Base-by-base conservation (phyloP, 176 grass and related monocot species). In the Rhynchospora tenuis region DNA sequence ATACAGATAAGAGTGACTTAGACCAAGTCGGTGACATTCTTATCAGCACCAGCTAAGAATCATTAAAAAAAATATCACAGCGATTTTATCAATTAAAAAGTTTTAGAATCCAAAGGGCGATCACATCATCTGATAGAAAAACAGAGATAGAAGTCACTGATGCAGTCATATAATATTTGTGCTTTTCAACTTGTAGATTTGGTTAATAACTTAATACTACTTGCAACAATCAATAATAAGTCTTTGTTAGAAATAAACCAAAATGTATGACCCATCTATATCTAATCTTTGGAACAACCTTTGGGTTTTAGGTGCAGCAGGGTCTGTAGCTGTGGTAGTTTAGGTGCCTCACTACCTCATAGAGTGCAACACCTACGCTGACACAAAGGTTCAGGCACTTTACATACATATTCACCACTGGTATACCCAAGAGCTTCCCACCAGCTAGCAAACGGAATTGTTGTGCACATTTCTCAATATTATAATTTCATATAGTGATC, bases 251-350 rank as follows among this genome's bases (percentile, higher is more conserved):
- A 26, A 50, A 73, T 14, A 24, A 24, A 48, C 12, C 42, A 82
- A 27, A 23, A 48, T 61, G 1, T 66, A 80, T 27, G 81, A 93
- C 9, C 89, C 89, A 86, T 93, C 95, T 59, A 95, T 90, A 68
- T 95, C 93, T 86, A 95, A 91, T 8, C 85, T 67, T 13, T 89
- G 77, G 56, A 99, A 99, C 12, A 92, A 85, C 78, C 80, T 88
- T 54, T 90, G 75, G 33, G 84, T 85, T 75, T 74, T 84, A 42
- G 88, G 78, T 64, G 83, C 85, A 23, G 84, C 59, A 87, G 83
- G 67, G 86, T 80, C 71, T 92, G 86, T 73, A 99, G 89, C 88
- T 95, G 93, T 95, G 85, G n/a, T 95, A 99, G 83, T 99, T 95
- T 26, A 95, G 88, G 79, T 95, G 93, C 15, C 91, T 89, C 5